Evolutionary conservation across 106 monocot genomes (phyloP).

Genomic region (Triglochin maritima): DNA sequence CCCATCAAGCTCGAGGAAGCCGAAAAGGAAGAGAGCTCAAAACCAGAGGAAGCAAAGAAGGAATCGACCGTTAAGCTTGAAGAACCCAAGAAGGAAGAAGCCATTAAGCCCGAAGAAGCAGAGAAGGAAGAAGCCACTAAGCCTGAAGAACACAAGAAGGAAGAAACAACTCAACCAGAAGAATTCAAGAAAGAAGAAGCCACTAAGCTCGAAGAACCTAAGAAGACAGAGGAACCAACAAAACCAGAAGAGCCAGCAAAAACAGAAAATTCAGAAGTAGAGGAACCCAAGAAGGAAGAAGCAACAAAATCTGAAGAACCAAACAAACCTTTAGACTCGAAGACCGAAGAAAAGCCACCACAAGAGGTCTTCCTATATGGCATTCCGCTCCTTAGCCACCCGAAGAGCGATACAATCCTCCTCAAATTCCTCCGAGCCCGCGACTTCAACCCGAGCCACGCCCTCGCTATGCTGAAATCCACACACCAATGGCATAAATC

Average conservation of each 20-base stretch:
- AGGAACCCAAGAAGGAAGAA: neutral
- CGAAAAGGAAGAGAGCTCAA: neutral
- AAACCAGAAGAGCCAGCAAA: too few species aligned
- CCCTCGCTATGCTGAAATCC: conserved; percentile 18
- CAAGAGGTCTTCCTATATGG: conserved; percentile 19
- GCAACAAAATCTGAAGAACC: neutral
- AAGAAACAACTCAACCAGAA: too few species aligned
- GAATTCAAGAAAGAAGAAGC: too few species aligned
- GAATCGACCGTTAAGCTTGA: too few species aligned
- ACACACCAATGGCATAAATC: conserved; percentile 18
- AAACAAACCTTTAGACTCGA: neutral
- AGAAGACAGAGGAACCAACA: neutral
- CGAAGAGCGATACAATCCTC: conserved; percentile 23
- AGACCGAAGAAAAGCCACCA: conserved; percentile 8
- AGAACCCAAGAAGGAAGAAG: neutral
- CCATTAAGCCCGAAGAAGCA: too few species aligned
- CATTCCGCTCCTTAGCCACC: conserved; percentile 10
- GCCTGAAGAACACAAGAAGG: neutral
- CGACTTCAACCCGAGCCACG: conserved; percentile 27
- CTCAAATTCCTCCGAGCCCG: conserved; percentile 29
- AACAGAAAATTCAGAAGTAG: too few species aligned
- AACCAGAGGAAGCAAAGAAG: too few species aligned
- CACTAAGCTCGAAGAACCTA: too few species aligned
- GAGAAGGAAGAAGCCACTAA: too few species aligned
- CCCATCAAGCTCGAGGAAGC: too few species aligned